Base-by-base conservation (phyloP, 2,329 filamentous ascomycete genomes). In the Sclerotinia trifoliorum region DNA sequence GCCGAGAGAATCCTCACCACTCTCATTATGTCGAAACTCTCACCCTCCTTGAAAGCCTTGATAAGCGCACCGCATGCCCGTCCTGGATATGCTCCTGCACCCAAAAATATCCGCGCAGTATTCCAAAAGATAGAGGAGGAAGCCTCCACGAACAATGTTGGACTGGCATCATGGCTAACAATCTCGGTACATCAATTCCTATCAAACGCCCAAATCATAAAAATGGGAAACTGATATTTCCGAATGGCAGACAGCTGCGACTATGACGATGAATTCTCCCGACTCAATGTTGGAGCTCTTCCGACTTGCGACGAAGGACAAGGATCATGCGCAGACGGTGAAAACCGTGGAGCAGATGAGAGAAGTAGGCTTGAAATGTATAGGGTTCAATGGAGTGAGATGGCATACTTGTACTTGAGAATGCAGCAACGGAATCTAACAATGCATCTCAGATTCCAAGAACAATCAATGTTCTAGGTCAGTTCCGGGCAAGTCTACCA, bases 231-330 rank as follows among this genome's bases (percentile, higher is more conserved):
- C 48, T 58, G 57, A 65, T 61, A 46, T 29, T 48, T 29, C 46
- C 29, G 8, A 58, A 21, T 42, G 13, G 61, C 65, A 92, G 88
- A 90, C 92, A 0, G 92, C 92, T 44, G 89, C 92, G 24, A 93
- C 91, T 1, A 91, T 94, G 81, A 95, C 92, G 0, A 87, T 95
- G 82, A 95, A 96, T 81, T 93, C 91, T 1, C 92, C 92, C 32
- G 89, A 91, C 68, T 90, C 91, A 3, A 85, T 94, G 72, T 80
- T 86, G 5, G 79, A 84, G 29, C 84, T 94, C 17, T 73, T 71
- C 61, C 70, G 65, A 49, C 67, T 75, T 8, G 73, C 72, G 5
- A 77, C 75, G 7, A 65, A 68, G 13, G 71, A 74, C 11, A 70
- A 70, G 54, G 75, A 76, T 39, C 72, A 71, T 35, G 61, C 56